These are phyloP conservation scores for Lepidium sativum DNA, from an alignment of 345 rosid species.

Conservation along the genomic window DNA sequence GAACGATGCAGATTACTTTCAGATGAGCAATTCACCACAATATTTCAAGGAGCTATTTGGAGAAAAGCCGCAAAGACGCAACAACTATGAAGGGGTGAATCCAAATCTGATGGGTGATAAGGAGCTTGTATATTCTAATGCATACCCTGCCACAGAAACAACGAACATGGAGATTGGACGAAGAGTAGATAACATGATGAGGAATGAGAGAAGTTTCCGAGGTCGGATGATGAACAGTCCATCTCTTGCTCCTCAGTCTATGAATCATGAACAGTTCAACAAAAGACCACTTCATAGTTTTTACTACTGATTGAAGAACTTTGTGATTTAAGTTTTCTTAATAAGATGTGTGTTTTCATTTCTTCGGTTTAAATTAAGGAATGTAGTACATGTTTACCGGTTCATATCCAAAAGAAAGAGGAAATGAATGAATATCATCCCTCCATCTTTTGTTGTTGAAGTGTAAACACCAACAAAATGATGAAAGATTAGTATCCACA, in stretches of 20 bases:
- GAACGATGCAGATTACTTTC: slow-evolving; percentile 18
- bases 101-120: slow-evolving; percentile 12
- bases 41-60: slow-evolving; percentile 13
- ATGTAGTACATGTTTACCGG: too few species aligned
- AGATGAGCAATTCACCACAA: slow-evolving; percentile 16
- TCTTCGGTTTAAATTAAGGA: background rate
- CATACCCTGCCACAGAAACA: slow-evolving; percentile 21
- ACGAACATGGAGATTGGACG: slow-evolving; percentile 15
- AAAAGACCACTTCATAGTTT: slow-evolving; percentile 2
- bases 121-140: slow-evolving; percentile 21
- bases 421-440: background rate
- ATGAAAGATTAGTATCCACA: background rate
- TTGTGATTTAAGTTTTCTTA: background rate
- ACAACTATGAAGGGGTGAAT: slow-evolving; percentile 20
- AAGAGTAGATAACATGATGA: slow-evolving; percentile 14
- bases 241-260: slow-evolving; percentile 8
- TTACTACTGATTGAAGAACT: slow-evolving; percentile 4
- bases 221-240: slow-evolving; percentile 6
- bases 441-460: background rate
- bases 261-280: slow-evolving; percentile 11
- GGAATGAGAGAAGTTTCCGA: slow-evolving; percentile 8
- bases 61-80: background rate
- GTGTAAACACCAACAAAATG: background rate
- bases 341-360: background rate
- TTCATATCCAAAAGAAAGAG: too few species aligned